Evolutionary conservation across 2,329 filamentous ascomycete species (phyloP).

Genomic region (Xylariaceae sp.): DNA sequence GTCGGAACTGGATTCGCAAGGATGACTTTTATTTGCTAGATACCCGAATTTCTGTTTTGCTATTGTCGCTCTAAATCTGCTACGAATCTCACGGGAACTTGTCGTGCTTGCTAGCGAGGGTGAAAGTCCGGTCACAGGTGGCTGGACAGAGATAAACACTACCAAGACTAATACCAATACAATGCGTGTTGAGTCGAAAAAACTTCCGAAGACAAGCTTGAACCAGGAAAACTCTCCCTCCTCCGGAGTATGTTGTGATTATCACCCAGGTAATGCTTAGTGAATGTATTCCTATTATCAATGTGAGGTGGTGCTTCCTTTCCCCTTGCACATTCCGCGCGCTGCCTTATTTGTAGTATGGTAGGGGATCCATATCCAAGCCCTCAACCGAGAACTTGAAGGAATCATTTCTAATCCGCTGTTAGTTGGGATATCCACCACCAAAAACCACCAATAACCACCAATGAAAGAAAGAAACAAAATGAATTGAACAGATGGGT

Average conservation of each 20-base stretch:
- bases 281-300: background rate
- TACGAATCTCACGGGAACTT: background rate
- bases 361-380: conserved; percentile 51
- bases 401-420: conserved; percentile 46
- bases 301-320: too few species aligned
- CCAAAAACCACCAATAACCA: background rate
- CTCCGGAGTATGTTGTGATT: background rate
- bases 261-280: background rate
- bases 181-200: background rate
- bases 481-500: background rate
- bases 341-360: conserved; percentile 35
- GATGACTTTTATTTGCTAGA: conserved; percentile 16
- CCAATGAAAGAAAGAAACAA: conserved; percentile 2
- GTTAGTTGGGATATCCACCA: conserved; percentile 8
- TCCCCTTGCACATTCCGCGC: background rate
- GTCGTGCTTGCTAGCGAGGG: background rate
- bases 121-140: background rate
- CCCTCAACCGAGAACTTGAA: conserved; percentile 57
- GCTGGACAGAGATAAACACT: background rate
- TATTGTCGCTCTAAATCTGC: background rate
- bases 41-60: conserved; percentile 15
- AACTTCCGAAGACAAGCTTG: too few species aligned
- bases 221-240: too few species aligned
- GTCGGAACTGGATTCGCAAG: conserved; percentile 9
- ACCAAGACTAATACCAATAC: background rate